Base-by-base conservation (phyloP, 2,329 filamentous ascomycete species). In the Colletotrichum spaethianum region DNA sequence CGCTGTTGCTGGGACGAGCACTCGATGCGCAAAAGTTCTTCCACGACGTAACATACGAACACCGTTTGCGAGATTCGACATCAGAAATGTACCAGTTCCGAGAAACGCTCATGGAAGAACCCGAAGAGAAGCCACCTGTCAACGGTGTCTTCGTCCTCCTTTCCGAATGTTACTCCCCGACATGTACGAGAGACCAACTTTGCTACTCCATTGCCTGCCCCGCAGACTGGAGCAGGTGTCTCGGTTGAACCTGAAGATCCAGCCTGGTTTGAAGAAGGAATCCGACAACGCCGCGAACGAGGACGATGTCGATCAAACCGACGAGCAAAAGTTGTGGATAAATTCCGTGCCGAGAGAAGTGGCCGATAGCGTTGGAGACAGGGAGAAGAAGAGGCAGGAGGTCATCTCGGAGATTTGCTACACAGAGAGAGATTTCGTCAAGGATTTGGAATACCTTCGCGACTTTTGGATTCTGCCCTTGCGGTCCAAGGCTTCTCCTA, bases 181-280 rank as follows among this genome's bases (percentile, higher is more conserved):
- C 96, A 1, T 99, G 96, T 81, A 99, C 95, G 4, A 90, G 94
- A 74, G 96, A 99, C 81, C 94, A 96, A 76, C 88, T 99, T 28
- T 99, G 96, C 82, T 99, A 99, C 83, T 98, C 96, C 1, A 99
- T 99, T 78, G 96, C 96, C 61, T 99, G 96, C 80, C 96, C 96
- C 90, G 96, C 77, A 90, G 96, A 76, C 85, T 99, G 70, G 96
- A 99, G 82, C 96, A 99, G 82, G 96, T 98, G 79, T 96, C 96
- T 57, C 89, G 96, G 75, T 84, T 98, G 76, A 98, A 99, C 80
- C 87, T 98, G 81, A 97, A 98, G 83, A 94, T 95, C 74, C 94
- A 96, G 76, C 94, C 95, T 38, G 95, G 95, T 71, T 86, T 99
- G 76, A 94, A 93, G 81, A 89, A 89, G 75, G 87, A 90, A 61